Base-by-base conservation (phyloP, 177 flowering plant genomes). In the Vitis hybrid region DNA sequence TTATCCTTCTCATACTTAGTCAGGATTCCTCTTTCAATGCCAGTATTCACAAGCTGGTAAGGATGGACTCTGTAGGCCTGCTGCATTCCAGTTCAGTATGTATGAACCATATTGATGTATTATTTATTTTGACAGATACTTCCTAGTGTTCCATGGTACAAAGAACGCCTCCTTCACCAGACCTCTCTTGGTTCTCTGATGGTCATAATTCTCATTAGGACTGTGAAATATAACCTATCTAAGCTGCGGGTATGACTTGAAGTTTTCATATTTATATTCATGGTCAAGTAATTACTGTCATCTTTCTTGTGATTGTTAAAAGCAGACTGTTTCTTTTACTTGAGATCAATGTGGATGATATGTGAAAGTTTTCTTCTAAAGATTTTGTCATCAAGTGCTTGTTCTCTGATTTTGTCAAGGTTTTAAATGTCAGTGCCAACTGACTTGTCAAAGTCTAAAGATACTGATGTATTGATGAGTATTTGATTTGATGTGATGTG, bases 1-100 rank as follows among this genome's bases (percentile, higher is more conserved):
- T 95, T 73, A 85, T 91, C 62, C 92, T 95, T 80, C 98, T 95
- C 32, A 95, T 95, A 65, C 92, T 95, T 15, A 95, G 99, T 81
- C 99, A 95, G 79, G 98, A 95, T 83, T 91, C 97, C 52, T 87
- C 99, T 68, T 93, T 95, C 77, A 95, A 89, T 81, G 92, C 97
- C 56, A 89, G 93, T 82, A 84, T 91, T 69, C 97, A 95, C 86
- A 93, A 93, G 78, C 78, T 91, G 96, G 99, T 95, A 83, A 84
- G 77, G 14, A n/a, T 59, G 30, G 49, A 66, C 24, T 63, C 70
- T 56, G 15, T 32, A 18, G 12, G 13, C 32, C 32, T 27, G 12
- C 56, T 18, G 46, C 60, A 52, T 66, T 52, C 27, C 51, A 57
- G 1, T 54, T 64, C 51, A 49, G 15, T 21, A 24, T 6, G 52